Conservation (phyloP, 2,329 filamentous ascomycete genomes). For the Fusarium illudens region DNA sequence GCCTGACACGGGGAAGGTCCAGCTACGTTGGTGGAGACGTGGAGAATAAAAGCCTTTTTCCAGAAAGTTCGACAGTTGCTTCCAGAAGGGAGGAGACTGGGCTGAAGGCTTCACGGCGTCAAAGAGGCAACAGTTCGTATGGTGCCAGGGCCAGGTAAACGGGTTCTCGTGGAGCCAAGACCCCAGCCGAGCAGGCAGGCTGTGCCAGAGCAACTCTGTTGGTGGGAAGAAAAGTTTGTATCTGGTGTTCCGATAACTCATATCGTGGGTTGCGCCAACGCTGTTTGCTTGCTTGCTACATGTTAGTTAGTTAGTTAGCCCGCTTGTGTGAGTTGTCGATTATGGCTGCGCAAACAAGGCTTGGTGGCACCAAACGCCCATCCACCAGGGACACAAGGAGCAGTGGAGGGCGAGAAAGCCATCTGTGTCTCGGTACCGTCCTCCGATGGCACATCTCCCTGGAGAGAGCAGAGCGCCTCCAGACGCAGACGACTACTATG, state of each 20-base stretch:
- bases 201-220: constrained; percentile 2
- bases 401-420: not conserved
- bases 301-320: not conserved
- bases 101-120: constrained; percentile 3
- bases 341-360: constrained; percentile 7
- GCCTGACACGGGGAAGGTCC: not conserved
- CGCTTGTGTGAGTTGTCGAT: not conserved
- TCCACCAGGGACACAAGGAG: constrained; percentile 7
- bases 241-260: not conserved
- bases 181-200: not conserved
- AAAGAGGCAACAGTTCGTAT: not conserved
- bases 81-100: constrained; percentile 13
- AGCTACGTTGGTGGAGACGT: not conserved
- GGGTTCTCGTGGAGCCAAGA: not conserved
- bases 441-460: not conserved
- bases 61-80: constrained; percentile 6
- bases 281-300: constrained; percentile 10
- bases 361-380: constrained; percentile 6
- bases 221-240: not conserved
- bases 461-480: not conserved
- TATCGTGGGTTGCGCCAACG: not conserved
- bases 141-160: not conserved
- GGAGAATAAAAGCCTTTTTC: not conserved
- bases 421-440: not conserved
- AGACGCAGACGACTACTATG: not conserved